Base-by-base conservation (phyloP, 2,329 filamentous ascomycete species). In the Conoideocrella luteorostrata region DNA sequence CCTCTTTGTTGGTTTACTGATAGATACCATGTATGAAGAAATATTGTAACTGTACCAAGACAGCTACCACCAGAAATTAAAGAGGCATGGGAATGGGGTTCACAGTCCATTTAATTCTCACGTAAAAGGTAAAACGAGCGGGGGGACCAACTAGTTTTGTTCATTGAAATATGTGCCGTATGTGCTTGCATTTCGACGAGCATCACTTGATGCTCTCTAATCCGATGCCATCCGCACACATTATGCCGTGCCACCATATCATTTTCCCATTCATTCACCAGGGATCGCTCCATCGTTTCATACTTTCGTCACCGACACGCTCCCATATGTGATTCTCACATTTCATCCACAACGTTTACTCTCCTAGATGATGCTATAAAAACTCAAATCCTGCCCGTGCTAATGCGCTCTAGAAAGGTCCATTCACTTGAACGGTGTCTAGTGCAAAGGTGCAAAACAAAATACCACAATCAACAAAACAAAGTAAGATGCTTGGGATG, bases 351-450 rank as follows among this genome's bases (percentile, higher is more conserved):
- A 37, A 24, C 30, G 7, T 13, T 33, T 40, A 32, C 15, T 33
- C 43, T 15, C 32, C 28, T 39, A 40, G 47, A 43, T 33, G 24
- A 43, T 42, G 30, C 24, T 35, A n/a, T 17, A 39, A 33, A 29
- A 9, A 15, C 39, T 15, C 9, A 33, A 26, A 7, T 40, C 28
- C 42, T 37, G 39, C 34, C 38, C 39, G 33, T 43, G 29, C 26
- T 20, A 18, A 22, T 23, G 29, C 37, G 38, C 45, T 36, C 33
- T 41, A 17, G 24, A 43, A 36, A 39, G 17, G 39, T 52, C 58
- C 61, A 49, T 52, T 60, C 61, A 64, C 61, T 64, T 60, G 60
- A 64, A 57, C 52, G 60, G 55, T 52, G 56, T 56, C 57, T 36
- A 39, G 41, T 37, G 33, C 57, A 56, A 55, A 48, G 12, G 26